These are phyloP conservation scores for Blastocystis sp. DNA, from an alignment of 352 stramenopile species.

Conservation along the genomic window DNA sequence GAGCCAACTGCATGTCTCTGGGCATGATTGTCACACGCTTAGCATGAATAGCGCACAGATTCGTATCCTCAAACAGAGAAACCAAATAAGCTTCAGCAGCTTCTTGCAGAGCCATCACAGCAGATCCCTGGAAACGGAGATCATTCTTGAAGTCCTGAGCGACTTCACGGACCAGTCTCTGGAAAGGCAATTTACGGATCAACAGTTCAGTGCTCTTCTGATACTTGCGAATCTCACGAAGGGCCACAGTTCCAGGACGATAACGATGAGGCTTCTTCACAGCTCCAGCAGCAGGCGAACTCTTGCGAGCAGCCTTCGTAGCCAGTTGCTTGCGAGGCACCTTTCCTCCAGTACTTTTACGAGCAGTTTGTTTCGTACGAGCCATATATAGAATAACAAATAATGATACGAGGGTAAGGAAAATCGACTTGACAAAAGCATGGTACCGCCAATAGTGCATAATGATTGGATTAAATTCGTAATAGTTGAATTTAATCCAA, in stretches of 20 bases:
- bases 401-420: neutral
- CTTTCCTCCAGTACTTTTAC: slow-evolving; percentile 87
- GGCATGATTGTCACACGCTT: slow-evolving; percentile 88
- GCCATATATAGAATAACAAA: slow-evolving; percentile 65
- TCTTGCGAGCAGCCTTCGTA: slow-evolving; percentile 82
- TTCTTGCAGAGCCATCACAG: slow-evolving; percentile 83
- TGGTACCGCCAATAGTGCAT: neutral
- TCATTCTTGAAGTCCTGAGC: slow-evolving; percentile 85
- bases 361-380: slow-evolving; percentile 90
- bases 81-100: slow-evolving; percentile 82
- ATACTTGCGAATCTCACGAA: slow-evolving; percentile 89
- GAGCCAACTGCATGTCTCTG: slow-evolving; percentile 83
- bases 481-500: neutral
- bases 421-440: neutral
- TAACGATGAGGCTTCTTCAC: slow-evolving; percentile 83
- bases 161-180: slow-evolving; percentile 69
- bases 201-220: slow-evolving; percentile 89
- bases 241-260: slow-evolving; percentile 66
- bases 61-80: slow-evolving; percentile 82
- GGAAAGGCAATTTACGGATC: slow-evolving; percentile 72
- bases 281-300: slow-evolving; percentile 78
- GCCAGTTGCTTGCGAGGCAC: slow-evolving; percentile 84
- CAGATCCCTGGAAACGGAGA: slow-evolving; percentile 87
- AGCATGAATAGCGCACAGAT: slow-evolving; percentile 82
- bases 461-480: neutral